phyloP scores from a whole-genome alignment of 1,284 basidiomycete genomes.

The Rhodotorula sp. region DNA sequence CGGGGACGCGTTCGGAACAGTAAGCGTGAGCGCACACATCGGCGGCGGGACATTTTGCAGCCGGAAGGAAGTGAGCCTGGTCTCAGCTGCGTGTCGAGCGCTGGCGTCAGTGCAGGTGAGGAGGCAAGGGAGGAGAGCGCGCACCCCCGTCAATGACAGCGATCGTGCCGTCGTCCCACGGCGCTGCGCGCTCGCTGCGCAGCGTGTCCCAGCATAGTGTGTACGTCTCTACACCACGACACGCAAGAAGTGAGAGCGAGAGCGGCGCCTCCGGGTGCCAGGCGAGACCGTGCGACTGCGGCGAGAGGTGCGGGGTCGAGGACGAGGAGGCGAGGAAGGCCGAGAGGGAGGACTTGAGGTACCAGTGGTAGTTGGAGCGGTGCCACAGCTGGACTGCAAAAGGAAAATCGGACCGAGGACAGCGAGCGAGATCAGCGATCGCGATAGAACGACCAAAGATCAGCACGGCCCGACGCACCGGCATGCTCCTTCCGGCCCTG shows the following conservation, averaged over 20 bases:
- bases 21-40: conserved; percentile 76
- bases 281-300: conserved; percentile 60
- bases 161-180: conserved; percentile 78
- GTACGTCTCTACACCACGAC: conserved; percentile 65
- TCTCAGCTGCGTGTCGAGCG: conserved; percentile 57
- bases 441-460: too few species aligned
- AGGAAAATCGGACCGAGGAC: accelerated
- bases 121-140: conserved; percentile 41
- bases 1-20: conserved; percentile 46
- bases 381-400: conserved; percentile 89
- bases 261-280: conserved; percentile 88
- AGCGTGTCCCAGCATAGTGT: conserved; percentile 77
- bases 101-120: neutral
- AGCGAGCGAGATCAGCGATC: neutral
- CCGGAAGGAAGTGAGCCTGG: conserved; percentile 88
- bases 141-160: conserved; percentile 88
- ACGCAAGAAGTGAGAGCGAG: conserved; percentile 68
- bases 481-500: conserved; percentile 58
- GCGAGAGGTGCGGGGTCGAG: conserved; percentile 40
- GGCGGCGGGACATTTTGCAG: conserved; percentile 93
- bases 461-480: too few species aligned
- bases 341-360: conserved; percentile 82
- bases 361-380: conserved; percentile 81
- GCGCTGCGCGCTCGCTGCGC: conserved; percentile 63
- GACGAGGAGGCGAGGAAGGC: conserved; percentile 53